These are phyloP conservation scores for Exsudoporus frostii DNA, from an alignment of 768 basidiomycete genomes.

Conservation along the genomic window DNA sequence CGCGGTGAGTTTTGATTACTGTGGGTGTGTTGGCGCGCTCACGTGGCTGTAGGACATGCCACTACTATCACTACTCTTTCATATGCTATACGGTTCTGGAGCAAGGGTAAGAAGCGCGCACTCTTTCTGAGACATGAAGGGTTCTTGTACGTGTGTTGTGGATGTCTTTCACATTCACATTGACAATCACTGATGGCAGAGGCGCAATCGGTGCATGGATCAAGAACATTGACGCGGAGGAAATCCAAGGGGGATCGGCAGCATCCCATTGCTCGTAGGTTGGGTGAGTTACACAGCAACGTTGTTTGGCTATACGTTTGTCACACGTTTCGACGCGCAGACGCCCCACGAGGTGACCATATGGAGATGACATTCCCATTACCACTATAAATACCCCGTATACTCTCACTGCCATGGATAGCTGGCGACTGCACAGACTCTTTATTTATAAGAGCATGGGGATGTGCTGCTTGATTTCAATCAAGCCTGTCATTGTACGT, in stretches of 20 bases:
- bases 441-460: conserved; percentile 11
- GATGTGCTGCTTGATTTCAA: conserved; percentile 5
- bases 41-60: conserved; percentile 68
- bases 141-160: conserved; percentile 71
- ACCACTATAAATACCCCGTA: conserved; percentile 24
- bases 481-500: conserved; percentile 14
- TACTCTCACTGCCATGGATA: conserved; percentile 20
- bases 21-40: not conserved
- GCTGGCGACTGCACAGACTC: conserved; percentile 1
- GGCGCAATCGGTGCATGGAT: conserved; percentile 98
- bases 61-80: conserved; percentile 96
- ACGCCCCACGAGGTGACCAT: conserved; percentile 28
- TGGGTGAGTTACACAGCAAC: not conserved
- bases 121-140: conserved; percentile 97
- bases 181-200: conserved; percentile 41
- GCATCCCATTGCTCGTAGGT: conserved; percentile 7
- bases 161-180: not conserved
- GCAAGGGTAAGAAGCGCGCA: conserved; percentile 94
- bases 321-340: conserved; percentile 11
- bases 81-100: conserved; percentile 99
- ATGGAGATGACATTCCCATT: conserved; percentile 19
- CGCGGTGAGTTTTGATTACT: conserved; percentile 58
- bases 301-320: not conserved
- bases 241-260: conserved; percentile 9
- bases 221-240: conserved; percentile 76